A percentile compares a stretch with the other conserved stretches of the same genome.
phyloP scores from a whole-genome alignment of 2,329 filamentous ascomycete species.

The Fusarium citri region DNA sequence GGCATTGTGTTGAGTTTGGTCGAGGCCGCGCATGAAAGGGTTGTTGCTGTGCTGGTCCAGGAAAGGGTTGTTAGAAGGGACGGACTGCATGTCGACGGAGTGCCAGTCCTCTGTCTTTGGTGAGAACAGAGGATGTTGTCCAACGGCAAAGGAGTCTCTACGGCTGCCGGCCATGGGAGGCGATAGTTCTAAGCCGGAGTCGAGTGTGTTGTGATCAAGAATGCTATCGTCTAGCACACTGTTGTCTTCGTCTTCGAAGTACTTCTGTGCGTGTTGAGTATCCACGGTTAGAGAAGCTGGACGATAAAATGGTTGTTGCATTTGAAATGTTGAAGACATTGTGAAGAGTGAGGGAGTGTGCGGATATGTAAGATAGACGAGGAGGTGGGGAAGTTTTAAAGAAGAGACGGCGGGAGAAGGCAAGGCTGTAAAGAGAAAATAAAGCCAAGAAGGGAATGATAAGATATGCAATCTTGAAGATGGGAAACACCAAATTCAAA shows the following conservation, averaged over 20 bases:
- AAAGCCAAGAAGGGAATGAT: constrained; percentile 40
- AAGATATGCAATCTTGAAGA: constrained; percentile 34
- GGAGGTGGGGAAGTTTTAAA: constrained; percentile 26
- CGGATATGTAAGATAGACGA: constrained; percentile 22
- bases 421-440: constrained; percentile 39
- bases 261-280: constrained; percentile 64
- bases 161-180: constrained; percentile 71
- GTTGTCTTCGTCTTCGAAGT: constrained; percentile 71
- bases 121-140: constrained; percentile 66
- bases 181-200: constrained; percentile 72
- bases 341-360: constrained; percentile 43
- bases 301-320: constrained; percentile 63
- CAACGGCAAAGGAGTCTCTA: constrained; percentile 71
- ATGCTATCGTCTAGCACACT: constrained; percentile 71
- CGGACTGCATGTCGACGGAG: constrained; percentile 72
- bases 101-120: constrained; percentile 74
- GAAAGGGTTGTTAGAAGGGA: constrained; percentile 73
- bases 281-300: constrained; percentile 64
- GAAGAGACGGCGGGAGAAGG: constrained; percentile 34
- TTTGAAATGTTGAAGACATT: constrained; percentile 64
- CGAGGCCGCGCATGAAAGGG: constrained; percentile 73
- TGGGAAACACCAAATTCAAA: constrained; percentile 34
- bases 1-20: constrained; percentile 59
- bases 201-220: constrained; percentile 68
- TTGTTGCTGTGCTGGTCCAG: constrained; percentile 68